Evolutionary conservation across 2,329 filamentous ascomycete species (phyloP).

Genomic region (Aspergillus hiratsukae): DNA sequence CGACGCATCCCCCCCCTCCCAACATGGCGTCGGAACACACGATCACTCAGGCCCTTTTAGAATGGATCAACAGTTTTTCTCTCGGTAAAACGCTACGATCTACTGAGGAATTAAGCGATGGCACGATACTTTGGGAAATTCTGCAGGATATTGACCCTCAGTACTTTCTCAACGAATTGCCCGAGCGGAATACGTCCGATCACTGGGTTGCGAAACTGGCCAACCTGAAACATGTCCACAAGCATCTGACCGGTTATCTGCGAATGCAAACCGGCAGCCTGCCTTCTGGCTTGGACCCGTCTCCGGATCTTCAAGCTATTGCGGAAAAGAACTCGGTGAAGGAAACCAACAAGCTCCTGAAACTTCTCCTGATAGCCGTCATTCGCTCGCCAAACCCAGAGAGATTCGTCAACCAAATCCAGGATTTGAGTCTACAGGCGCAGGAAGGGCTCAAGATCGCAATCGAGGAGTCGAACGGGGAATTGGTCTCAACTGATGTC

Average conservation of each 20-base stretch:
- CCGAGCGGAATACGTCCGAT: conserved; percentile 40
- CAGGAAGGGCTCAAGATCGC: conserved; percentile 45
- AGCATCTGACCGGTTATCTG: conserved; percentile 43
- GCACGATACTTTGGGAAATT: conserved; percentile 45
- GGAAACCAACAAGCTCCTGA: conserved; percentile 53
- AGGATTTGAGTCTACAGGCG: conserved; percentile 39
- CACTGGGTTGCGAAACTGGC: conserved; percentile 47
- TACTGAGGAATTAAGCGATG: conserved; percentile 41
- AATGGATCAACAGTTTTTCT: conserved; percentile 46
- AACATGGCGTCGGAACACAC: conserved; percentile 44
- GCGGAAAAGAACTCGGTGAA: conserved; percentile 41
- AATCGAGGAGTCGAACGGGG: conserved; percentile 43
- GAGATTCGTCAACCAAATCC: conserved; percentile 50
- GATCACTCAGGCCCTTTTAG: conserved; percentile 42
- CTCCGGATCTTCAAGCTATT: conserved; percentile 45
- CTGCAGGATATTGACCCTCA: conserved; percentile 47
- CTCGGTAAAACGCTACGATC: conserved; percentile 39
- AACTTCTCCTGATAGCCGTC: conserved; percentile 59
- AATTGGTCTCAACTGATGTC: conserved; percentile 33
- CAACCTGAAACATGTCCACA: conserved; percentile 47
- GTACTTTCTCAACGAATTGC: conserved; percentile 45
- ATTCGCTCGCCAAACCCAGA: conserved; percentile 55
- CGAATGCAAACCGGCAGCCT: conserved; percentile 43
- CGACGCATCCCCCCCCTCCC: conserved; percentile 11
- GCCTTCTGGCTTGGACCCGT: conserved; percentile 38